Evolutionary conservation across 257 asterid species (phyloP), one percentile per base, ranked within the genome.

Genomic region (Galeopsis tetrahit): DNA sequence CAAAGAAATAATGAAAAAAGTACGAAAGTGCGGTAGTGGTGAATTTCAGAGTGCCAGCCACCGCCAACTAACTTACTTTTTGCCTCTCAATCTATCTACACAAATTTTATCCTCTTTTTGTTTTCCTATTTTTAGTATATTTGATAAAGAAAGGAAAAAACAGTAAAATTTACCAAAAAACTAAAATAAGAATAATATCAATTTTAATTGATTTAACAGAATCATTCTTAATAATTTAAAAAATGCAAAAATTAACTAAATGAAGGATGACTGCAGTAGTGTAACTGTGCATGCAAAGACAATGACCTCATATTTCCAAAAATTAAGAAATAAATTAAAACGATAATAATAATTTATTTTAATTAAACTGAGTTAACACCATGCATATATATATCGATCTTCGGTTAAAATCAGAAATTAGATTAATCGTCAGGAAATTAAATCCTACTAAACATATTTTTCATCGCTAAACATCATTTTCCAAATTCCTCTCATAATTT

Each of bases 261-360:
- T 3, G 49, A 39, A 11, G 10, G 9, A 8, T 33, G 52, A 64
- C 64, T 14, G 56, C 56, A 53, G 66, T 55, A 53, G 44, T 38
- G 67, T n/a, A 53, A 42, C 32, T 64, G 66, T 73, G 66, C 78
- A 73, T 73, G 78, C 72, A 73, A 40, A 73, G 56, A 63, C 63
- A 40, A 52, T 28, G 77, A 13, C 32, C 53, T 72, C 53, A 10
- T 61, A 10, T 4, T 8, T 39, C 10, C 14, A 59, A 13, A 55
- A 55, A 40, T 4, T 7, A 57, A 11, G 10, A 28, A 43, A 66
- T 11, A 13, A 40, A 36, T 42, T 10, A 21, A 10, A 64, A n/a
- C 10, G 9, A 17, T 14, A 40, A 40, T 9, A 10, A 3, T 32
- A 8, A 14, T 51, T 10, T n/a, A 62, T 2, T 40, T 2, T 39